These are phyloP conservation scores for Wallacemonas rigidus DNA, from an alignment of 208 protist species.

Conservation along the genomic window DNA sequence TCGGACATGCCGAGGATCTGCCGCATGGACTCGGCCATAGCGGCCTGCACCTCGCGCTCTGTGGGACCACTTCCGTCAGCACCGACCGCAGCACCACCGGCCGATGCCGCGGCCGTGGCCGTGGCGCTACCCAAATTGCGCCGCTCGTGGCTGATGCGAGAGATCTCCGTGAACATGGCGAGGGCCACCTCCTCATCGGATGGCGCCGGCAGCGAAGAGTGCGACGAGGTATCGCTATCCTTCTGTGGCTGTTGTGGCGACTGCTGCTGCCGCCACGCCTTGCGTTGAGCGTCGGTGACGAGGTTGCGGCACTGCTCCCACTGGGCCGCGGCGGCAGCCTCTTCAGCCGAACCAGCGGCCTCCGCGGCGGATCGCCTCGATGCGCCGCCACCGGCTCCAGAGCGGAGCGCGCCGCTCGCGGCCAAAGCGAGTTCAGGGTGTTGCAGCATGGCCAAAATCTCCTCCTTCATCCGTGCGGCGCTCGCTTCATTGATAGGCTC, in stretches of 20 bases:
- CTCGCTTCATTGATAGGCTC: slow-evolving; percentile 17
- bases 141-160: slow-evolving; percentile 5
- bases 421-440: slow-evolving; percentile 10
- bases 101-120: not conserved
- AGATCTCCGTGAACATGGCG: slow-evolving; percentile 13
- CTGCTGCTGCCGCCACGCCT: slow-evolving; percentile 20
- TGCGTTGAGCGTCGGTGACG: slow-evolving; percentile 13
- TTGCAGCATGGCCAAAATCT: slow-evolving; percentile 42
- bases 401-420: not conserved
- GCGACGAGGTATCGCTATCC: slow-evolving; percentile 9
- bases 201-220: not conserved
- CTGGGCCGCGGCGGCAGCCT: slow-evolving; percentile 24
- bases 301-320: slow-evolving; percentile 26
- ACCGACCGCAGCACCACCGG: not conserved
- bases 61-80: not conserved
- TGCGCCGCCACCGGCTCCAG: not conserved
- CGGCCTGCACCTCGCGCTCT: slow-evolving; percentile 7
- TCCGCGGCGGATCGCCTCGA: not conserved
- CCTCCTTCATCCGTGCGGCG: slow-evolving; percentile 25
- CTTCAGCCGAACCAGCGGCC: not conserved
- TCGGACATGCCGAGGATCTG: slow-evolving; percentile 6
- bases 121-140: slow-evolving; percentile 11
- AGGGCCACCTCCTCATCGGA: slow-evolving; percentile 10
- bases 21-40: slow-evolving; percentile 5
- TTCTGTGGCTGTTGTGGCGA: not conserved